phyloP scores from a whole-genome alignment of 2,329 filamentous ascomycete species.

The Colletotrichum tropicicola region DNA sequence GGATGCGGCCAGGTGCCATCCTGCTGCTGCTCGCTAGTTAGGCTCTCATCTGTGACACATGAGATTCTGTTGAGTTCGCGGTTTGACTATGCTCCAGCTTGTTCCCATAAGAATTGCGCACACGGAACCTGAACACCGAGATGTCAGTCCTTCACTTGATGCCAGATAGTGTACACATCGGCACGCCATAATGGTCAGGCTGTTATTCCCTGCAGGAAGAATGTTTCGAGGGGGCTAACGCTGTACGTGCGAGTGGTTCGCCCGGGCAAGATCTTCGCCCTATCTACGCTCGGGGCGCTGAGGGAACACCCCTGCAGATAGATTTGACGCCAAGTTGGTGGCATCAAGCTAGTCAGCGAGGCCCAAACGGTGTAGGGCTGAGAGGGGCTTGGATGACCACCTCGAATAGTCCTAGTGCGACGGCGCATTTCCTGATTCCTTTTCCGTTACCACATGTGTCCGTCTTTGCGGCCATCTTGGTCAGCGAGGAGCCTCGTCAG shows the following conservation, averaged over 20 bases:
- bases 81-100: too few species aligned
- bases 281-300: background rate
- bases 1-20: background rate
- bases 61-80: too few species aligned
- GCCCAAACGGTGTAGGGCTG: constrained; percentile 29
- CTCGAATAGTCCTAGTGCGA: constrained; percentile 5
- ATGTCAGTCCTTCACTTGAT: too few species aligned
- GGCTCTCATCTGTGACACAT: too few species aligned
- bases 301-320: constrained; percentile 7
- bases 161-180: too few species aligned
- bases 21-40: too few species aligned
- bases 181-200: too few species aligned
- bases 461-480: background rate
- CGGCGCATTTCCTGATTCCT: background rate
- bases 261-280: constrained; percentile 6
- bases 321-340: constrained; percentile 19
- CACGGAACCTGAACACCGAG: too few species aligned
- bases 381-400: constrained; percentile 6
- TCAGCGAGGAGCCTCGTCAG: background rate
- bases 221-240: background rate
- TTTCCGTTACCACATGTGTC: background rate
- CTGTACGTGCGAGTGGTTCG: constrained; percentile 3
- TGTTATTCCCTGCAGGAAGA: too few species aligned
- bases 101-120: too few species aligned
- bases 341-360: constrained; percentile 13